Conservation (phyloP, 805 yeast genomes). For the Wickerhamiella occidentalis region DNA sequence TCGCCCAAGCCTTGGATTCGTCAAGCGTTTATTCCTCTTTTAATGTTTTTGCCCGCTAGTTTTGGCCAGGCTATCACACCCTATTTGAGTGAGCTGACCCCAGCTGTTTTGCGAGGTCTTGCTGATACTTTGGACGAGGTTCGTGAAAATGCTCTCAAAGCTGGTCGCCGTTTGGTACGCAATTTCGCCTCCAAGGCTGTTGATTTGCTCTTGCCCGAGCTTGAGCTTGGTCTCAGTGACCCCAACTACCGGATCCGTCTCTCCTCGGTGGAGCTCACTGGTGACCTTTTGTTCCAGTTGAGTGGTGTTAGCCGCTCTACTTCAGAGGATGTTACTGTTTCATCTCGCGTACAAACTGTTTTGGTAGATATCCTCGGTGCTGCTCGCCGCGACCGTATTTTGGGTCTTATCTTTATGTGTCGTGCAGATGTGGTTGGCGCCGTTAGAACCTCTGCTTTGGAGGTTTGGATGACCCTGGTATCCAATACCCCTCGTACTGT, state of each 20-base stretch:
- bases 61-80: slow-evolving; percentile 80
- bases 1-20: slow-evolving; percentile 60
- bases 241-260: slow-evolving; percentile 74
- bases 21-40: slow-evolving; percentile 84
- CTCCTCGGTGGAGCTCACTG: slow-evolving; percentile 88
- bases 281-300: slow-evolving; percentile 86
- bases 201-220: slow-evolving; percentile 84
- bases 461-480: slow-evolving; percentile 93
- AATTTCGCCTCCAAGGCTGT: slow-evolving; percentile 89
- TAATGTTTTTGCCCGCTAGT: slow-evolving; percentile 84
- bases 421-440: slow-evolving; percentile 82
- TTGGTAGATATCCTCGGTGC: slow-evolving; percentile 65
- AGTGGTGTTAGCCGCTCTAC: slow-evolving; percentile 53
- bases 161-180: slow-evolving; percentile 83
- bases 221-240: slow-evolving; percentile 81
- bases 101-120: slow-evolving; percentile 82
- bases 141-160: slow-evolving; percentile 78
- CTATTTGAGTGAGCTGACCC: slow-evolving; percentile 70
- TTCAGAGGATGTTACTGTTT: slow-evolving; percentile 6
- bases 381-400: slow-evolving; percentile 75
- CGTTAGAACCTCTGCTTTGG: slow-evolving; percentile 81
- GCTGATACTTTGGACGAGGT: slow-evolving; percentile 83
- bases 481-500: slow-evolving; percentile 92
- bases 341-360: slow-evolving; percentile 1
- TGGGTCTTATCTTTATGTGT: slow-evolving; percentile 81